These are phyloP conservation scores for Tarenaya hassleriana DNA, from an alignment of 345 rosid species.

Conservation along the genomic window DNA sequence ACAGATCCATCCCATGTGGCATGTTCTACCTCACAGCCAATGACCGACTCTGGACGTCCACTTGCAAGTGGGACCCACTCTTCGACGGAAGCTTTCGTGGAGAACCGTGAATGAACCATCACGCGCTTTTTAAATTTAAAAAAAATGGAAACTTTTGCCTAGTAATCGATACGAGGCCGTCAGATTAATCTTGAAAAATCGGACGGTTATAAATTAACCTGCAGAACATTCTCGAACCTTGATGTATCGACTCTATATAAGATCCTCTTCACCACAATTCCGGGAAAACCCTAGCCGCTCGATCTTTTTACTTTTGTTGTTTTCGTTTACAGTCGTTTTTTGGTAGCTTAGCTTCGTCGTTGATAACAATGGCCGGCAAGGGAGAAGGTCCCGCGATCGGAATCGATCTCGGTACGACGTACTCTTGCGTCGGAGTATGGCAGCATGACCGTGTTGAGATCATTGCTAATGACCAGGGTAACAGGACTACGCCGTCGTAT, in stretches of 20 bases:
- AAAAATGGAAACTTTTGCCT: background rate
- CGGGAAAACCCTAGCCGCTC: constrained; percentile 11
- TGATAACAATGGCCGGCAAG: constrained; percentile 38
- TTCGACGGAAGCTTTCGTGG: too few relatives aligned
- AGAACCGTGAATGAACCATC: too few relatives aligned
- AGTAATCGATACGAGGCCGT: constrained; percentile 11
- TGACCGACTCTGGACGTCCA: too few relatives aligned
- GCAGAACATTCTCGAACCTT: constrained; percentile 22
- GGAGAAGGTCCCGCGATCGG: constrained; percentile 65
- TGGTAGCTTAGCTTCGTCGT: background rate
- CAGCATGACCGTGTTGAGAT: constrained; percentile 59
- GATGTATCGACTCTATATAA: constrained; percentile 7
- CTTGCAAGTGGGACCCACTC: too few relatives aligned
- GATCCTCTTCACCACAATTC: background rate
- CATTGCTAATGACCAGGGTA: constrained; percentile 56
- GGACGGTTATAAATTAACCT: background rate
- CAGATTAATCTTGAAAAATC: constrained; percentile 13
- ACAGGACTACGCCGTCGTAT: constrained; percentile 49
- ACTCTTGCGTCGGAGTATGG: constrained; percentile 60
- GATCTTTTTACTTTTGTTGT: background rate
- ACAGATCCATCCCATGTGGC: too few relatives aligned
- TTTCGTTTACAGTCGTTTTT: background rate
- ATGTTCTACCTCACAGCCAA: too few relatives aligned
- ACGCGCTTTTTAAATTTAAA: constrained; percentile 10
- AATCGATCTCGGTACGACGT: constrained; percentile 55